These are phyloP conservation scores for Phellopilus nigrolimitatus DNA, from an alignment of 1,284 basidiomycete species.

Conservation along the genomic window DNA sequence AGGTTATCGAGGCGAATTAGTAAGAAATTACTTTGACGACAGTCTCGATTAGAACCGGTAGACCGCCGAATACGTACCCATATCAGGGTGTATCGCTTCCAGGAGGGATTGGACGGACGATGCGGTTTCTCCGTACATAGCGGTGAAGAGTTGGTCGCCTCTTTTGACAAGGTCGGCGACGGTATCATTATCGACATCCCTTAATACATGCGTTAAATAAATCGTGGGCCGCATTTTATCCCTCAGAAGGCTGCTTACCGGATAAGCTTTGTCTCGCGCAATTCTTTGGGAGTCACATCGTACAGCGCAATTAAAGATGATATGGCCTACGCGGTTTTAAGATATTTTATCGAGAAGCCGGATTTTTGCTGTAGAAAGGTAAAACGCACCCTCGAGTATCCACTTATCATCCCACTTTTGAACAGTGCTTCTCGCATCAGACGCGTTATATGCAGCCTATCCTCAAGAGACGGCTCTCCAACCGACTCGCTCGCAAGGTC, in stretches of 20 bases:
- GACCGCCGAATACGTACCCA: conserved; percentile 14
- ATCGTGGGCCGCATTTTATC: background rate
- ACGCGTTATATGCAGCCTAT: conserved; percentile 38
- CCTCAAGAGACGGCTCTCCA: conserved; percentile 30
- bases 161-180: conserved; percentile 7
- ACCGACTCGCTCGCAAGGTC: conserved; percentile 23
- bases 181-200: conserved; percentile 17
- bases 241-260: conserved; percentile 30
- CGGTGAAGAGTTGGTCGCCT: conserved; percentile 17
- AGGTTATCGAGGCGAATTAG: too few species aligned
- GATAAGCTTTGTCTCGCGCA: conserved; percentile 34
- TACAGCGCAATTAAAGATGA: conserved; percentile 41
- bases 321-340: too few species aligned
- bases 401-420: conserved; percentile 49
- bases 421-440: conserved; percentile 53
- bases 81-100: conserved; percentile 24
- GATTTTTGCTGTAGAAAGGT: too few species aligned
- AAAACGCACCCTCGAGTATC: conserved; percentile 43
- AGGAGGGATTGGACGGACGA: conserved; percentile 18
- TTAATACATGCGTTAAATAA: background rate
- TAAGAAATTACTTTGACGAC: background rate
- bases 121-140: conserved; percentile 21
- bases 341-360: too few species aligned
- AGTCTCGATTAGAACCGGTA: background rate
- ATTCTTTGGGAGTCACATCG: conserved; percentile 37